Conservation (phyloP, 2,329 filamentous ascomycete species). For the Colletotrichum cuscutae region DNA sequence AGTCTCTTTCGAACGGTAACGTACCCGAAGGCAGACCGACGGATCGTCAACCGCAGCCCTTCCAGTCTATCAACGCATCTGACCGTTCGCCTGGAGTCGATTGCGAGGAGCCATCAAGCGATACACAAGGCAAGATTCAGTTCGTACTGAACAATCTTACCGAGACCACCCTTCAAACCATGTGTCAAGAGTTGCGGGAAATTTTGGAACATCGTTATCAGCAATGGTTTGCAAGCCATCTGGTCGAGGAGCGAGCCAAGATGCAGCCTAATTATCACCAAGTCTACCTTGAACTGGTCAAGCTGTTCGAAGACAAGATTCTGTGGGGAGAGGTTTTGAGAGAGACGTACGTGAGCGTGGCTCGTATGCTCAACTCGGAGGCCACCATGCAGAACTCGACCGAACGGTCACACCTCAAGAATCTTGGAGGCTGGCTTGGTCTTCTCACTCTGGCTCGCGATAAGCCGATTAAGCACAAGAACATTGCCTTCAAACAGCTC, state of each 20-base stretch:
- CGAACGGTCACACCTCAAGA: conserved; percentile 90
- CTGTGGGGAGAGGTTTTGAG: conserved; percentile 91
- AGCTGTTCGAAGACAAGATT: conserved; percentile 79
- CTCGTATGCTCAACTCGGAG: conserved; percentile 90
- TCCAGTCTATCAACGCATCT: conserved; percentile 82
- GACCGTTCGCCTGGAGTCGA: conserved; percentile 69
- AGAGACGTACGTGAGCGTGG: conserved; percentile 89
- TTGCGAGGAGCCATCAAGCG: conserved; percentile 85
- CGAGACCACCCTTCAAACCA: conserved; percentile 84
- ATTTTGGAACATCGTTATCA: conserved; percentile 84
- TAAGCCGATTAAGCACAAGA: conserved; percentile 94
- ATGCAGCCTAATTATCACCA: conserved; percentile 97
- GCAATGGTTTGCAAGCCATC: conserved; percentile 95
- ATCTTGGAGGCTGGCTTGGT: conserved; percentile 92
- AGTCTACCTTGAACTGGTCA: conserved; percentile 90
- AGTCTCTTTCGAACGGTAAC: conserved; percentile 75
- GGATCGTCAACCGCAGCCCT: conserved; percentile 76
- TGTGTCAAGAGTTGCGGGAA: conserved; percentile 83
- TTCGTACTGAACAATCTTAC: conserved; percentile 98
- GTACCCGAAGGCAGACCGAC: conserved; percentile 68
- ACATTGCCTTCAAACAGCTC: conserved; percentile 96
- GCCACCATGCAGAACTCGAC: conserved; percentile 84
- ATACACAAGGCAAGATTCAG: conserved; percentile 90
- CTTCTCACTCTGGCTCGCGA: conserved; percentile 92
- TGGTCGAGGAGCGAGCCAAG: conserved; percentile 96